A percentile compares a stretch with the other conserved stretches of the same genome.
Evolutionary conservation across 2,329 filamentous ascomycete genomes (phyloP).

Genomic region (Pseudocercospora macadamiae): DNA sequence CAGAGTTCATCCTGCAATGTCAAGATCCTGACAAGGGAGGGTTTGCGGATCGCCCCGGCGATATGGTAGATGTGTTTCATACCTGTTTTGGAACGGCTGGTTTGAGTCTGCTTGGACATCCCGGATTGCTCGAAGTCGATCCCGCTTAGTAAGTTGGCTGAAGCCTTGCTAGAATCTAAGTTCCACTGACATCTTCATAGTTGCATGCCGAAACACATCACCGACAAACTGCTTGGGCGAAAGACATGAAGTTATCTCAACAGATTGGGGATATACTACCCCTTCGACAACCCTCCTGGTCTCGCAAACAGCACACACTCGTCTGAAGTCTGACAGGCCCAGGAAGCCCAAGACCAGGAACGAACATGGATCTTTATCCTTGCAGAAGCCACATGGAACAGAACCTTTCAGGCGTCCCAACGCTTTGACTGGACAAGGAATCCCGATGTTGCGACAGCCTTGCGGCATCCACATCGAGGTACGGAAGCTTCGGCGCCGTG

Average conservation of each 20-base stretch:
- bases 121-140: constrained; percentile 78
- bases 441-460: constrained; percentile 1
- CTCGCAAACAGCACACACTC: neutral
- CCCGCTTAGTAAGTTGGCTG: constrained; percentile 71
- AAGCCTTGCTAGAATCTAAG: constrained; percentile 14
- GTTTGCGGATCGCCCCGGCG: constrained; percentile 84
- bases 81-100: constrained; percentile 88
- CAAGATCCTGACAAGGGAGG: constrained; percentile 86
- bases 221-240: constrained; percentile 59
- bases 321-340: neutral
- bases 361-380: neutral
- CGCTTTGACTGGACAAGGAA: neutral
- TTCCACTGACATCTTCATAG: constrained; percentile 26
- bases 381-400: constrained; percentile 17
- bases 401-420: neutral
- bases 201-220: constrained; percentile 64
- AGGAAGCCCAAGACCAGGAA: neutral
- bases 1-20: constrained; percentile 79
- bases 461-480: constrained; percentile 1
- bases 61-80: constrained; percentile 98
- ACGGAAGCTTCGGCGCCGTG: neutral
- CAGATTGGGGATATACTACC: neutral
- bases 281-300: neutral
- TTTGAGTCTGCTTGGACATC: constrained; percentile 78
- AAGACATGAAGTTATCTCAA: constrained; percentile 18